A percentile compares a stretch with the other conserved stretches of the same genome.
phyloP scores from a whole-genome alignment of 441 rosid species.

The Macaranga tanarius region DNA sequence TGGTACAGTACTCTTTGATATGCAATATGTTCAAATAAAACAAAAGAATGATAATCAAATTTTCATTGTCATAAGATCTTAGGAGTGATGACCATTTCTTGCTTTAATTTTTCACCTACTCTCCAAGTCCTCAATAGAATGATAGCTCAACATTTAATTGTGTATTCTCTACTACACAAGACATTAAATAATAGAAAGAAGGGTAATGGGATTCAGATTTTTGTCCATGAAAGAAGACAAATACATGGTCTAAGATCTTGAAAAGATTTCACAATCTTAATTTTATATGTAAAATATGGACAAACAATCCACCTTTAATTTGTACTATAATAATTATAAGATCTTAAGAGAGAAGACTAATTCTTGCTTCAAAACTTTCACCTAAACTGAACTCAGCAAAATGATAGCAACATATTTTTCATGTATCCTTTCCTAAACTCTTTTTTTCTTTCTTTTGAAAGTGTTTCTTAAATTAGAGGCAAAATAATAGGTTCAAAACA shows the following conservation, averaged over 20 bases:
- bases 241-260: conserved; percentile 10
- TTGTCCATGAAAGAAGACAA: conserved; percentile 18
- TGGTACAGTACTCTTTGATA: neutral
- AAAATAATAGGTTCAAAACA: conserved; percentile 31
- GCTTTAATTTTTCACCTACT: conserved; percentile 2
- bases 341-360: conserved; percentile 21
- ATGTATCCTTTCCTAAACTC: conserved; percentile 24
- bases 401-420: conserved; percentile 34
- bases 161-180: neutral
- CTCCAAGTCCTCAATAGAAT: neutral
- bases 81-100: neutral
- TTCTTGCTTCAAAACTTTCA: conserved; percentile 25
- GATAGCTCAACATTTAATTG: conserved; percentile 8
- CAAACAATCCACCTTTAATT: conserved; percentile 1
- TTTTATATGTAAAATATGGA: conserved; percentile 15
- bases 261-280: conserved; percentile 11
- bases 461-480: conserved; percentile 59
- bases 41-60: neutral
- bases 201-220: conserved; percentile 1
- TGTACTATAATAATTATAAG: conserved; percentile 20
- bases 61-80: neutral
- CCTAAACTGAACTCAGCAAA: conserved; percentile 28
- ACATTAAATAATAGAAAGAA: neutral
- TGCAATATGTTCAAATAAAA: neutral
- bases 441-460: neutral